Evolutionary conservation across 2,329 filamentous ascomycete species (phyloP).

Genomic region (Cladophialophora exuberans): DNA sequence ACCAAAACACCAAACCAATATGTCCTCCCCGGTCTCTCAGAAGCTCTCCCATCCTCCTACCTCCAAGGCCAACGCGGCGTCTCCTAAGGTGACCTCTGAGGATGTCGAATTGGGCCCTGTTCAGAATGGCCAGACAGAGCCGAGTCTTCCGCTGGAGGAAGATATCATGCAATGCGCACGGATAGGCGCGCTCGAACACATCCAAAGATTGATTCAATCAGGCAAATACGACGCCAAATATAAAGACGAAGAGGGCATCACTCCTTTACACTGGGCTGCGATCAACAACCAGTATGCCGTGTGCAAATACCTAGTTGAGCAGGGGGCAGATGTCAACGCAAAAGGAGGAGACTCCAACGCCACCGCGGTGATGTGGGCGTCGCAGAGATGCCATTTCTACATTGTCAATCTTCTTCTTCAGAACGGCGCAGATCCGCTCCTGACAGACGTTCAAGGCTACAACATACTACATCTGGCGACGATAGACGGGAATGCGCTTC

Average conservation of each 20-base stretch:
- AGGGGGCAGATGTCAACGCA: slow-evolving; percentile 86
- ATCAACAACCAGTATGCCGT: slow-evolving; percentile 99
- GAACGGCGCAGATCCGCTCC: slow-evolving; percentile 86
- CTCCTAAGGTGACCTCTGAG: slow-evolving; percentile 25
- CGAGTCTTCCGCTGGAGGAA: slow-evolving; percentile 59
- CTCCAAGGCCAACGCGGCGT: slow-evolving; percentile 28
- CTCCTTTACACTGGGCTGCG: slow-evolving; percentile 94
- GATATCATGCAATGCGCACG: slow-evolving; percentile 97
- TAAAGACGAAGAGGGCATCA: slow-evolving; percentile 89
- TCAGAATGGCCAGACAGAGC: slow-evolving; percentile 31
- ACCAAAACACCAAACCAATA: slow-evolving; percentile 11
- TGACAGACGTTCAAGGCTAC: slow-evolving; percentile 94
- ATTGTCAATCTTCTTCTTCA: slow-evolving; percentile 90
- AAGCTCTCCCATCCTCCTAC: slow-evolving; percentile 24
- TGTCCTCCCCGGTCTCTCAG: slow-evolving; percentile 24
- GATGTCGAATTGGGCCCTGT: slow-evolving; percentile 33
- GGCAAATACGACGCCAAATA: slow-evolving; percentile 82
- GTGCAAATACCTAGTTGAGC: slow-evolving; percentile 89
- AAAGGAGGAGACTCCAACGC: slow-evolving; percentile 95
- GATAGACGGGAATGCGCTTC: slow-evolving; percentile 92
- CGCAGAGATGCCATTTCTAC: slow-evolving; percentile 95
- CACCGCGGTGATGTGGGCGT: slow-evolving; percentile 94
- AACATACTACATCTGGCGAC: slow-evolving; percentile 97
- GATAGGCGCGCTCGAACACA: slow-evolving; percentile 79
- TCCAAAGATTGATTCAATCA: slow-evolving; percentile 86